Evolutionary conservation across 164 flowering plant species (phyloP).

Genomic region (Vitis amurensis): DNA sequence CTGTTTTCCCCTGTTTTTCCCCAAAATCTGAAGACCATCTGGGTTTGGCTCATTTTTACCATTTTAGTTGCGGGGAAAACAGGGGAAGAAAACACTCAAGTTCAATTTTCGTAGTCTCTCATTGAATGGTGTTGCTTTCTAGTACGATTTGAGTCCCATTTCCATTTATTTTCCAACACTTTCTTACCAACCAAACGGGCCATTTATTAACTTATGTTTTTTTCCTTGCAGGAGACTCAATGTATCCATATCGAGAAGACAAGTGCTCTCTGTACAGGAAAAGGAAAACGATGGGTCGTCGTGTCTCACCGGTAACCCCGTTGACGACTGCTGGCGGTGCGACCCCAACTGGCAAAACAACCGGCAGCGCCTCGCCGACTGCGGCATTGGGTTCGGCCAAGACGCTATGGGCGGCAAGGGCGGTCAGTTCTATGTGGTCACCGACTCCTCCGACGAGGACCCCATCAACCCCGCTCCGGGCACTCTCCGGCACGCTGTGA

Average conservation of each 20-base stretch:
- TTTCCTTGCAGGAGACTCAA: constrained; percentile 32
- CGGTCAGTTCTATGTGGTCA: constrained; percentile 36
- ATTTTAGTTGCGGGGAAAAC: no score
- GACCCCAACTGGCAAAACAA: constrained; percentile 35
- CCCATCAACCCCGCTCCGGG: constrained; percentile 38
- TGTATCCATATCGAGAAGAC: constrained; percentile 38
- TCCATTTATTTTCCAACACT: not conserved
- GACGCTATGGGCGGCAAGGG: constrained; percentile 44
- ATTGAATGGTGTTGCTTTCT: no score
- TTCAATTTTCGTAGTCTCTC: no score
- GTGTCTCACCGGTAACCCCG: constrained; percentile 37
- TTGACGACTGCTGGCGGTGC: constrained; percentile 46
- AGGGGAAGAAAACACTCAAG: no score
- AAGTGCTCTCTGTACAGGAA: constrained; percentile 7
- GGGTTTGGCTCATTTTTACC: no score
- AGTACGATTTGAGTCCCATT: not conserved
- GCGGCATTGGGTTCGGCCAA: constrained; percentile 39
- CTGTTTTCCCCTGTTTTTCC: no score
- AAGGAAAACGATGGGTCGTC: not conserved
- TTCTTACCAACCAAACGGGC: not conserved
- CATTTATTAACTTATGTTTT: not conserved
- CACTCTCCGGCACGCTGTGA: constrained; percentile 41
- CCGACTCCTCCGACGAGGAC: constrained; percentile 45
- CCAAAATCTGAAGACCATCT: no score
- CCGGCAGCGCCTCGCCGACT: constrained; percentile 42